Evolutionary conservation across 1,139 yeast genomes (phyloP).

Genomic region (Sugiyamaella neomexicana): DNA sequence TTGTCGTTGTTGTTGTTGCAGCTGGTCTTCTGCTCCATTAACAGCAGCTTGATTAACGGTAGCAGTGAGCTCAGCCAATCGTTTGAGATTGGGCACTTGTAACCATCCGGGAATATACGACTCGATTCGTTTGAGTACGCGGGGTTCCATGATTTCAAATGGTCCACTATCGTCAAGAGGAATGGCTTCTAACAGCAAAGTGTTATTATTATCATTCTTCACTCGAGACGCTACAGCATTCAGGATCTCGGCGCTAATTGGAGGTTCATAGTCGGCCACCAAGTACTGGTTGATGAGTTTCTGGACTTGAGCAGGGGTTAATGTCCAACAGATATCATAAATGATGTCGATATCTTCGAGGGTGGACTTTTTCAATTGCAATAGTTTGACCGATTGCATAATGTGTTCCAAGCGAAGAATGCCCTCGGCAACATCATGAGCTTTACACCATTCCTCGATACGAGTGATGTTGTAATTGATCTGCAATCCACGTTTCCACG

Average conservation of each 20-base stretch:
- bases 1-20: background rate
- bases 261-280: conserved; percentile 94
- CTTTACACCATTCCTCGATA: conserved; percentile 97
- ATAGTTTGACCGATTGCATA: conserved; percentile 88
- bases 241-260: conserved; percentile 81
- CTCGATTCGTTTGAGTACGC: conserved; percentile 87
- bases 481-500: conserved; percentile 98
- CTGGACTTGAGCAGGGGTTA: conserved; percentile 93
- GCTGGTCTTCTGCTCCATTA: conserved; percentile 16
- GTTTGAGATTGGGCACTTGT: conserved; percentile 82
- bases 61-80: conserved; percentile 88
- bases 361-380: conserved; percentile 88
- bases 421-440: conserved; percentile 89
- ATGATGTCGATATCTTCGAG: conserved; percentile 89
- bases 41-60: conserved; percentile 31
- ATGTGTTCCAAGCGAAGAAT: conserved; percentile 84
- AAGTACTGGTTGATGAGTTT: conserved; percentile 85
- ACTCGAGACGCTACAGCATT: conserved; percentile 85
- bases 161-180: conserved; percentile 70
- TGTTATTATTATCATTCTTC: conserved; percentile 44
- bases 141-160: conserved; percentile 78
- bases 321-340: conserved; percentile 91
- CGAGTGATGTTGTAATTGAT: conserved; percentile 95
- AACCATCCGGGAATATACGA: conserved; percentile 97
- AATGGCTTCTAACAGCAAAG: conserved; percentile 54